A percentile compares a stretch with the other conserved stretches of the same genome.
These are phyloP conservation scores for Hericium coralloides DNA, from an alignment of 768 basidiomycete species.

Conservation along the genomic window DNA sequence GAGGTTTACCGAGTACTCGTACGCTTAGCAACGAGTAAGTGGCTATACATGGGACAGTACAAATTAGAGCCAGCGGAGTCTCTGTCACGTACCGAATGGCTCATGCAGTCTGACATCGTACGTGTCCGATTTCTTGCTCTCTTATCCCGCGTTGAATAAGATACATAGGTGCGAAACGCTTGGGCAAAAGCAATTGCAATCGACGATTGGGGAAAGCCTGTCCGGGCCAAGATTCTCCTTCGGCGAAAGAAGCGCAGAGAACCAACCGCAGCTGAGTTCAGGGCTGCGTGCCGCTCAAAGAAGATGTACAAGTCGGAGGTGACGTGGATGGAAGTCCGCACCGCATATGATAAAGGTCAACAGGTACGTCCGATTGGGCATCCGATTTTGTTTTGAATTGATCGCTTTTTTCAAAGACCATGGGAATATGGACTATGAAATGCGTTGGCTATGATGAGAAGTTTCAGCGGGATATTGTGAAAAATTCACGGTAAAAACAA, in stretches of 20 bases:
- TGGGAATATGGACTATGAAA: background rate
- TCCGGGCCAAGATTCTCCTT: background rate
- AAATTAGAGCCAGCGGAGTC: background rate
- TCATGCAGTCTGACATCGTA: background rate
- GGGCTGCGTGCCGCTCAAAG: background rate
- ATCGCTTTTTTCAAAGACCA: background rate
- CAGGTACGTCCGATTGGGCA: background rate
- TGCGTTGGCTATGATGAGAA: background rate
- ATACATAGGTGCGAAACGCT: background rate
- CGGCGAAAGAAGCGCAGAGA: background rate
- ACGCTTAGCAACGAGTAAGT: background rate
- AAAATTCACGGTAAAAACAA: background rate
- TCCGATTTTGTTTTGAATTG: background rate
- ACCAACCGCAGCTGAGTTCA: background rate
- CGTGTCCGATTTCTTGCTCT: background rate
- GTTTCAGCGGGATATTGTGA: background rate
- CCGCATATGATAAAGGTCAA: background rate
- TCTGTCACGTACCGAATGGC: background rate
- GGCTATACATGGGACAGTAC: background rate
- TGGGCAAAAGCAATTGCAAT: background rate
- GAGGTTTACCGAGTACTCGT: background rate
- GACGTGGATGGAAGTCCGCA: background rate
- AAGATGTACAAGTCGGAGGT: background rate
- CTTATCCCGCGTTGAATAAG: too few relatives aligned
- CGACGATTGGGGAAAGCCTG: background rate